Evolutionary conservation across 139 green algal species (phyloP).

Genomic region (Volvox reticuliferus): DNA sequence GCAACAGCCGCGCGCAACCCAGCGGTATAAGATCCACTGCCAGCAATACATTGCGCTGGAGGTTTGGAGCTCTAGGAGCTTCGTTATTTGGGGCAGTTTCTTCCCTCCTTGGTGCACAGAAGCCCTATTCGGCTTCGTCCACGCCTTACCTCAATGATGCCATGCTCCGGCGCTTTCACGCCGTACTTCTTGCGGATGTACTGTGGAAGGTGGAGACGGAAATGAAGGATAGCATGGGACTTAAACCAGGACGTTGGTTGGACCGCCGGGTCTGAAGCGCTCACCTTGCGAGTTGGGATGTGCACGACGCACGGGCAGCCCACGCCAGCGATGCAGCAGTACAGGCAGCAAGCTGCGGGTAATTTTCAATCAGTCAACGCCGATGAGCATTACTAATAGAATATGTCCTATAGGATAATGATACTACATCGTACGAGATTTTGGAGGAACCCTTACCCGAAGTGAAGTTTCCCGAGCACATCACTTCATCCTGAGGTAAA

Average conservation of each 20-base stretch:
- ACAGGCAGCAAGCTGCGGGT: slow-evolving; percentile 17
- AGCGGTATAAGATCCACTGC: too few species aligned
- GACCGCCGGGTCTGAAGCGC: neutral
- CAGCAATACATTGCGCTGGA: too few species aligned
- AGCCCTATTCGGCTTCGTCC: too few species aligned
- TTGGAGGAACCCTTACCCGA: neutral
- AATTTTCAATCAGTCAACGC: neutral
- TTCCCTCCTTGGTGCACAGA: too few species aligned
- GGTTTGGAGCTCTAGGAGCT: too few species aligned
- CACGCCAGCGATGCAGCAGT: neutral
- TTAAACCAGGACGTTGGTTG: neutral
- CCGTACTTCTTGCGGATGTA: neutral
- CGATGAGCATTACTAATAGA: neutral
- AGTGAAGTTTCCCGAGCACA: neutral
- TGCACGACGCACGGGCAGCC: neutral
- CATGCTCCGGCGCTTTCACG: neutral
- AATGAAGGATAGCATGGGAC: neutral
- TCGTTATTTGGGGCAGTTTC: too few species aligned
- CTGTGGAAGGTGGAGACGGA: neutral
- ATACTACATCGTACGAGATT: too few species aligned
- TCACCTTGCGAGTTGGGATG: slow-evolving; percentile 7
- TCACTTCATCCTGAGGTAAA: neutral
- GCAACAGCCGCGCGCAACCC: too few species aligned
- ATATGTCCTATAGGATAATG: too few species aligned
- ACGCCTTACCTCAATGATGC: neutral